Conservation (phyloP, 2,329 filamentous ascomycete genomes). For the Aureobasidium pullulans region DNA sequence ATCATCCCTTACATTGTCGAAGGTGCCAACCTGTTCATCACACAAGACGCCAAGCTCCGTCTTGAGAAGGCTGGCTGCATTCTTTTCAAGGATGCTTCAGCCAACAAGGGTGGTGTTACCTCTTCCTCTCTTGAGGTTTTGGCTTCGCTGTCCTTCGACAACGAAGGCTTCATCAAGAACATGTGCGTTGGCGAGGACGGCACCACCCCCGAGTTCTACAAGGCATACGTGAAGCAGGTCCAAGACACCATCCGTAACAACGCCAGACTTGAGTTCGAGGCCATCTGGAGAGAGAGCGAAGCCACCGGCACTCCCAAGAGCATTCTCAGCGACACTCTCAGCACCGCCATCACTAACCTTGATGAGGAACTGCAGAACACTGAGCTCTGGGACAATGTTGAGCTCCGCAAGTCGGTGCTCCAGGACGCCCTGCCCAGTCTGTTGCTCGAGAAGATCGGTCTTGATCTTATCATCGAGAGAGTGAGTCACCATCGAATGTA, state of each 20-base stretch:
- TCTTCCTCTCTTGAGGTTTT: conserved; percentile 95
- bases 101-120: conserved; percentile 97
- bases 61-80: conserved; percentile 93
- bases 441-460: conserved; percentile 79
- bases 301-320: conserved; percentile 71
- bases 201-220: conserved; percentile 80
- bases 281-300: conserved; percentile 93
- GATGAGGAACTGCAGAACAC: conserved; percentile 95
- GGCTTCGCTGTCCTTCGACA: conserved; percentile 89
- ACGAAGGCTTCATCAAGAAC: conserved; percentile 76
- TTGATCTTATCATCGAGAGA: conserved; percentile 77
- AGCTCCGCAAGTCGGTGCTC: conserved; percentile 70
- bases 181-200: conserved; percentile 84
- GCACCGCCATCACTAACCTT: conserved; percentile 86
- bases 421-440: conserved; percentile 78
- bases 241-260: conserved; percentile 89
- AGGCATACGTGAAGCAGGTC: conserved; percentile 84
- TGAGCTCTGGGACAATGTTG: conserved; percentile 79
- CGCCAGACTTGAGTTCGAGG: conserved; percentile 89
- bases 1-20: conserved; percentile 93
- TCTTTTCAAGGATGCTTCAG: conserved; percentile 94
- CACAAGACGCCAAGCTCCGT: conserved; percentile 91
- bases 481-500: conserved; percentile 39
- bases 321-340: conserved; percentile 85
- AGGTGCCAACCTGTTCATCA: conserved; percentile 97